Evolutionary conservation across 208 protist species (phyloP), one percentile per base, ranked within the genome.

Genomic region (Acanthamoeba comandoni): DNA sequence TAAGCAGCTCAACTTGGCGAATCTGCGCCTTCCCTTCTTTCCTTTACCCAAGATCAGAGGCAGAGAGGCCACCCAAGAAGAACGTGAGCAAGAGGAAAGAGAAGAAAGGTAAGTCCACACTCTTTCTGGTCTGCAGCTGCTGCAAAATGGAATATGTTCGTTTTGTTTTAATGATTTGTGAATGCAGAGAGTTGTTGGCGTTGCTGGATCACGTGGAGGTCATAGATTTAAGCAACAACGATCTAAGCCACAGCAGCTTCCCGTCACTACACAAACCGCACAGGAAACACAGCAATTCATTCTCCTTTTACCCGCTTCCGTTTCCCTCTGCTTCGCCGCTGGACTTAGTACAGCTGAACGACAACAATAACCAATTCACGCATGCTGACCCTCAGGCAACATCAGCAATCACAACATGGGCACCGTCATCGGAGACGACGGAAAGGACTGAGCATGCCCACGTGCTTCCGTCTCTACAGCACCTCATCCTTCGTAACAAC

Each of bases 161-260:
- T 60, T 17, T 57, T 24, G 71, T 39, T 8, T 11, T 70, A 29
- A 70, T 70, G 8, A 8, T 24, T 29, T 70, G n/a, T 22, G 35
- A 24, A 24, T 71, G n/a, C n/a, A 82, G 71, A 24, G 71, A 82
- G 71, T 26, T 82, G 49, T 26, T 82, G 71, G 39, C 8, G n/a
- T 22, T 19, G 11, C 9, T 82, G 71, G 71, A 82, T 24, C 71
- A 82, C 17, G 24, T 82, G 71, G 71, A 82, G 71, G 60, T 43
- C 17, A 43, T 82, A 13, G 71, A 82, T 29, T 26, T 82, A 26
- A 82, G 71, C 71, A 82, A 82, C 49, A 82, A 82, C 71, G 71
- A 82, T 52, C 22, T 82, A 24, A 62, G 71, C 71, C 71, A 82
- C 49, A 82, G 71, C 49, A 52, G 51, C 9, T 82, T 82, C 22